These are phyloP conservation scores for Kodamaea fukazawae DNA, from an alignment of 805 yeast species.

Conservation along the genomic window DNA sequence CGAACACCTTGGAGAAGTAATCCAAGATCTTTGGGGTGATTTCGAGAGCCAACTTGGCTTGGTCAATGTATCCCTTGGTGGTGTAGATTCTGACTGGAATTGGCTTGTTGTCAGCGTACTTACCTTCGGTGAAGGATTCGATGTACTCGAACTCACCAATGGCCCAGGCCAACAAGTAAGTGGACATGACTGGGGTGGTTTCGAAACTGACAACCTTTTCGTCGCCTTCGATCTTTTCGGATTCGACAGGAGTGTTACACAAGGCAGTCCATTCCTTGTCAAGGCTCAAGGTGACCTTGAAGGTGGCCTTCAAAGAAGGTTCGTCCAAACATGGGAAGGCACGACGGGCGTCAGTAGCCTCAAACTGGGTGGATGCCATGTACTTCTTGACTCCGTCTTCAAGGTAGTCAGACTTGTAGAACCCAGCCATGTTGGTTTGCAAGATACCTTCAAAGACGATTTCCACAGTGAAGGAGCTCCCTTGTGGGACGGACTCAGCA, in stretches of 20 bases:
- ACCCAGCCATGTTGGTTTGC: conserved; percentile 57
- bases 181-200: conserved; percentile 53
- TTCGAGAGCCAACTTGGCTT: conserved; percentile 47
- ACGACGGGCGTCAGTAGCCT: conserved; percentile 57
- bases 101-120: conserved; percentile 36
- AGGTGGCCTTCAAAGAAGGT: conserved; percentile 54
- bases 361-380: conserved; percentile 55
- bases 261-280: conserved; percentile 37
- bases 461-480: conserved; percentile 20
- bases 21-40: conserved; percentile 51
- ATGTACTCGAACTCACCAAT: conserved; percentile 55
- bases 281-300: conserved; percentile 43
- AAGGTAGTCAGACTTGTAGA: conserved; percentile 47
- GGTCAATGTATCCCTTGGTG: conserved; percentile 45
- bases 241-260: conserved; percentile 46
- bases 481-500: conserved; percentile 28
- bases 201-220: conserved; percentile 36
- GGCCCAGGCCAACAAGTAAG: conserved; percentile 59
- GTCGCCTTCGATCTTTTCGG: conserved; percentile 17
- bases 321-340: conserved; percentile 61
- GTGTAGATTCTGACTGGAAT: conserved; percentile 54
- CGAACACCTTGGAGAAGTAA: conserved; percentile 47
- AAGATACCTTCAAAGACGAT: conserved; percentile 43
- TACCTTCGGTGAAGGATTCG: conserved; percentile 42
- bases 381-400: conserved; percentile 35